Conservation (phyloP, 768 basidiomycete species). For the Boletus pseudopeckii region DNA sequence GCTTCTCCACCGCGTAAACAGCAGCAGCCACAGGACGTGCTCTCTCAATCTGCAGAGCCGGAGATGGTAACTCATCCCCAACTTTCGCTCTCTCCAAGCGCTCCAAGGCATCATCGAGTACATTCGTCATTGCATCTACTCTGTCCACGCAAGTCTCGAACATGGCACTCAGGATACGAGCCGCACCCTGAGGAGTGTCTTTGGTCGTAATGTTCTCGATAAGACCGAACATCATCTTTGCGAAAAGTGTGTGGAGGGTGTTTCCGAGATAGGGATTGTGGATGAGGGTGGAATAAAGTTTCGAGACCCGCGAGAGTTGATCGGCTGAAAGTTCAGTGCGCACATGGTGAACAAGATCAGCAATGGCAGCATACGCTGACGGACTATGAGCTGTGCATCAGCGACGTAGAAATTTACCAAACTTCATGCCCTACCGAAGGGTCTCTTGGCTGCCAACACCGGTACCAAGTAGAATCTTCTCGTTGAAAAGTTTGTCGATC, state of each 20-base stretch:
- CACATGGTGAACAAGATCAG: constrained; percentile 91
- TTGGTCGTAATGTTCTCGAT: constrained; percentile 80
- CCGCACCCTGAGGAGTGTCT: constrained; percentile 65
- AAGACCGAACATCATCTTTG: constrained; percentile 89
- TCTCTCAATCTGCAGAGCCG: constrained; percentile 75
- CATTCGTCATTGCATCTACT: constrained; percentile 71
- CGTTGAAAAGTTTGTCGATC: constrained; percentile 87
- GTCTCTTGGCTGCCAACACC: constrained; percentile 83
- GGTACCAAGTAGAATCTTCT: constrained; percentile 82
- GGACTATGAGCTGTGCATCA: constrained; percentile 44
- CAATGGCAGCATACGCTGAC: constrained; percentile 81
- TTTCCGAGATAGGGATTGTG: constrained; percentile 83
- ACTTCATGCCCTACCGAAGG: constrained; percentile 51
- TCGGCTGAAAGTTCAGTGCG: constrained; percentile 73
- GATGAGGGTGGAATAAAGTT: constrained; percentile 82
- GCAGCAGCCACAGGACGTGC: constrained; percentile 78
- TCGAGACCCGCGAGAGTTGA: constrained; percentile 75
- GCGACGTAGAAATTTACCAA: not conserved
- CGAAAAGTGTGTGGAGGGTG: constrained; percentile 83
- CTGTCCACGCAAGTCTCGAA: constrained; percentile 83
- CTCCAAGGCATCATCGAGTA: constrained; percentile 48
- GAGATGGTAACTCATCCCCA: constrained; percentile 39
- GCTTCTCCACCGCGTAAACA: constrained; percentile 74
- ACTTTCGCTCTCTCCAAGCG: constrained; percentile 45
- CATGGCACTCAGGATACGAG: constrained; percentile 66